phyloP scores from a whole-genome alignment of 345 rosid genomes.

The Populus tremula region DNA sequence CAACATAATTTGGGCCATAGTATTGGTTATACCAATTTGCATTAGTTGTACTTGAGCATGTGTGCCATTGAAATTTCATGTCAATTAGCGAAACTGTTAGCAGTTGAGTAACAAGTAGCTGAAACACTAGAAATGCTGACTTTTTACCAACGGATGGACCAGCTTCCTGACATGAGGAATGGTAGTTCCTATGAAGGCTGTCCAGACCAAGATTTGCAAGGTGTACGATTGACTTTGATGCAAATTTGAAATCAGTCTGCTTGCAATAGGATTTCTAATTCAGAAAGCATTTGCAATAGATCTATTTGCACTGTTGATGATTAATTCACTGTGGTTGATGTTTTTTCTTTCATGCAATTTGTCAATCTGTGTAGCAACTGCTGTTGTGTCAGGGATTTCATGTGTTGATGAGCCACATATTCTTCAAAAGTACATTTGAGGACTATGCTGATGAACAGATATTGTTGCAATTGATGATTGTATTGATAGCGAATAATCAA shows the following conservation, averaged over 20 bases:
- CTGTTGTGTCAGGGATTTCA: neutral
- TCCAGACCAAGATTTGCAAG: no score
- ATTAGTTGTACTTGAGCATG: slow-evolving; percentile 1
- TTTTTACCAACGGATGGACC: no score
- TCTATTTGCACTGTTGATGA: neutral
- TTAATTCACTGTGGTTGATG: neutral
- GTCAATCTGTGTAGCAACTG: neutral
- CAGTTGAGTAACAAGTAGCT: no score
- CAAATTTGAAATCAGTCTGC: neutral
- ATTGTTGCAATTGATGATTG: neutral
- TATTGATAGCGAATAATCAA: no score
- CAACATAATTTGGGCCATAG: neutral
- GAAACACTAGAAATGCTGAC: no score
- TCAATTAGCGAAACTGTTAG: no score
- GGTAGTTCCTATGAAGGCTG: no score
- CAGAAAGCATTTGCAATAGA: neutral
- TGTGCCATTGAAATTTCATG: neutral
- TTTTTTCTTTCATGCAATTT: neutral
- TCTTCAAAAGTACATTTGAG: neutral
- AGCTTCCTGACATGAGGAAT: no score
- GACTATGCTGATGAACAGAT: neutral
- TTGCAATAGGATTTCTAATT: neutral
- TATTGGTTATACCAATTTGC: neutral
- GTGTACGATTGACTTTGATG: neutral
- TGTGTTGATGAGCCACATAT: neutral